These are phyloP conservation scores for Aspergillus pseudotamarii DNA, from an alignment of 2,329 filamentous ascomycete species.

Conservation along the genomic window DNA sequence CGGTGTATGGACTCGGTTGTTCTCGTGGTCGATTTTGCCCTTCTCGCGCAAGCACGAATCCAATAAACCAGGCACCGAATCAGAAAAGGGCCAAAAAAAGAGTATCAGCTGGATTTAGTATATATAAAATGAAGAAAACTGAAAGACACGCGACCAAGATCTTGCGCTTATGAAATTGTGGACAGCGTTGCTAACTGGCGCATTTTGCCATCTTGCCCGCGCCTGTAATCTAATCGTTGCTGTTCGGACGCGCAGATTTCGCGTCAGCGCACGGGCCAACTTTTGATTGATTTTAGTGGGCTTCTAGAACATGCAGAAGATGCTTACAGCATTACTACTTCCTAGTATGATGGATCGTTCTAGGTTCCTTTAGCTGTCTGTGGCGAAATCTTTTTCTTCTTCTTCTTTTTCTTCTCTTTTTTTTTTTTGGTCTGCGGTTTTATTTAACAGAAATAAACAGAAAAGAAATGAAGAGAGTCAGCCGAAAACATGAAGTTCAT, in stretches of 20 bases:
- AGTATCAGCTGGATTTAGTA: too few relatives aligned
- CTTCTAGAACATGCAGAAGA: not conserved
- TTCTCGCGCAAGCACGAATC: not conserved
- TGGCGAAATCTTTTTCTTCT: too few relatives aligned
- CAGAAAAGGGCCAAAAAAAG: too few relatives aligned
- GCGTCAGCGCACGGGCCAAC: slow-evolving; percentile 38
- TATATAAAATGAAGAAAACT: not conserved
- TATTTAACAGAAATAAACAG: not conserved
- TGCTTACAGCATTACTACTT: not conserved
- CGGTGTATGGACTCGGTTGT: not conserved
- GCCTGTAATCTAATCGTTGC: not conserved
- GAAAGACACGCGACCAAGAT: not conserved
- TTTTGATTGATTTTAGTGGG: slow-evolving; percentile 27
- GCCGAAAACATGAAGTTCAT: not conserved
- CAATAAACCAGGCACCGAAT: not conserved
- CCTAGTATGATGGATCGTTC: not conserved
- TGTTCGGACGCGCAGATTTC: slow-evolving; percentile 31
- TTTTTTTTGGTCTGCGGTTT: not conserved
- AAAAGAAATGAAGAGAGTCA: not conserved
- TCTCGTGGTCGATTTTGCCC: not conserved
- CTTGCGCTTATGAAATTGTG: not conserved
- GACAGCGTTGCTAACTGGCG: not conserved
- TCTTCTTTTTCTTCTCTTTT: not conserved
- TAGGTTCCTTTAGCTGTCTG: not conserved
- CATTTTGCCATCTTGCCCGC: not conserved